A percentile compares a stretch with the other conserved stretches of the same genome.
These are phyloP conservation scores for Nemophila menziesii DNA, from an alignment of 257 asterid species.

Conservation along the genomic window DNA sequence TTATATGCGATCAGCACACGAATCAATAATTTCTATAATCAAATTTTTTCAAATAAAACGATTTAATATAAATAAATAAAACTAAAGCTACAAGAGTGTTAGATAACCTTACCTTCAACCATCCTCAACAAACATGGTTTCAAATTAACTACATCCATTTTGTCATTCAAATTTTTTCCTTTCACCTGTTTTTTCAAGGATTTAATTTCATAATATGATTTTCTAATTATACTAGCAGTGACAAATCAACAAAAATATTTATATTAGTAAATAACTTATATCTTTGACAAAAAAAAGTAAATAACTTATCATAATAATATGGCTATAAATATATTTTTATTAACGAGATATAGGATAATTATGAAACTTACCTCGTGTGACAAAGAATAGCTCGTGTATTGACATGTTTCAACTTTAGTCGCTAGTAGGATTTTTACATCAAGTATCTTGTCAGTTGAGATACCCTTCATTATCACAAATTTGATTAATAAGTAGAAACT, in stretches of 20 bases:
- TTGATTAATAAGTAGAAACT: background rate
- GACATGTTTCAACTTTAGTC: conserved; percentile 75
- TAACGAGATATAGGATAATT: no score
- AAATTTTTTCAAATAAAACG: background rate
- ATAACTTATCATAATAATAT: no score
- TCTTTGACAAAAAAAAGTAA: conserved; percentile 1
- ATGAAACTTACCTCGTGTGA: conserved; percentile 62
- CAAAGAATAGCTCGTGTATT: conserved; percentile 63
- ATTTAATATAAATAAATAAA: background rate
- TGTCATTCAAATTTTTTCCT: conserved; percentile 68
- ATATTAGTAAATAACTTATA: no score
- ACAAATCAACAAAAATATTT: conserved; percentile 4
- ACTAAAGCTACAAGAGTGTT: background rate
- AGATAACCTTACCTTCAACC: conserved; percentile 77
- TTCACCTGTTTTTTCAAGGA: conserved; percentile 42
- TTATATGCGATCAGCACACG: no score
- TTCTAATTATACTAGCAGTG: background rate
- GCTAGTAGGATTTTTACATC: conserved; percentile 77
- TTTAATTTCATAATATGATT: background rate
- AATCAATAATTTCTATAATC: no score
- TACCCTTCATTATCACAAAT: conserved; percentile 83
- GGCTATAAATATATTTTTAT: no score
- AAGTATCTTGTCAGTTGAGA: conserved; percentile 87
- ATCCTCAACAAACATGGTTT: conserved; percentile 83
- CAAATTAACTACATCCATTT: conserved; percentile 55